Evolutionary conservation across 345 rosid species (phyloP), one percentile per base, ranked within the genome.

Genomic region (Eucalyptus coolabah): DNA sequence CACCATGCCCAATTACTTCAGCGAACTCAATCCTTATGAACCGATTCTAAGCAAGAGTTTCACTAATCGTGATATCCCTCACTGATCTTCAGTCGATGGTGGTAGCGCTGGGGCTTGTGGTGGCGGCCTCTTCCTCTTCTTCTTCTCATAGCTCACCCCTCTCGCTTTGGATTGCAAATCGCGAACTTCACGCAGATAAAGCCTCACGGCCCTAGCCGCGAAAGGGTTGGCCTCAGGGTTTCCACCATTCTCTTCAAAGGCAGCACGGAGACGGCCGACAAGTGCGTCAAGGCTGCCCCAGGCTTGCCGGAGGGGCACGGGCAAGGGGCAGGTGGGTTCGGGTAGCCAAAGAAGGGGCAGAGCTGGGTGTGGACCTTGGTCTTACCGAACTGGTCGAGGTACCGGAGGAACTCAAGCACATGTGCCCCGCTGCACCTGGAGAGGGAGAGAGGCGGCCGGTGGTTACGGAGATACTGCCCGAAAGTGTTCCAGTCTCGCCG

Each of bases 261-360:
- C 99, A 2, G 99, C 99, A 6, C 99, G 95, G 87, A 97, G 98
- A 47, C 99, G 95, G 88, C 99, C 99, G 34, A 96, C 95, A 93
- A 97, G 98, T 49, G 99, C 98, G 87, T 97, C 99, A 18, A 97
- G 97, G 91, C 98, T 96, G 12, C 99, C 99, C 99, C 99, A 97
- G 50, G 99, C 99, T 88, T 97, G 99, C 30, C 98, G 95, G 86
- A 97, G 99, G 99, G 99, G 89, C 99, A 97, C 3, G 98, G 96
- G 89, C 99, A 97, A 16, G 99, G 98, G 50, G 97, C 97, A 12
- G 99, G 99, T 40, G 98, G 99, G 93, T 96, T 97, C 8, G 98
- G 97, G 90, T 96, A 96, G 53, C 99, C 99, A 10, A 94, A 97
- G 96, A 97, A 97, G 21, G 98, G 99, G 90, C 99, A 97, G 86